phyloP scores from a whole-genome alignment of 306 rosid genomes.

The Prunus davidiana region DNA sequence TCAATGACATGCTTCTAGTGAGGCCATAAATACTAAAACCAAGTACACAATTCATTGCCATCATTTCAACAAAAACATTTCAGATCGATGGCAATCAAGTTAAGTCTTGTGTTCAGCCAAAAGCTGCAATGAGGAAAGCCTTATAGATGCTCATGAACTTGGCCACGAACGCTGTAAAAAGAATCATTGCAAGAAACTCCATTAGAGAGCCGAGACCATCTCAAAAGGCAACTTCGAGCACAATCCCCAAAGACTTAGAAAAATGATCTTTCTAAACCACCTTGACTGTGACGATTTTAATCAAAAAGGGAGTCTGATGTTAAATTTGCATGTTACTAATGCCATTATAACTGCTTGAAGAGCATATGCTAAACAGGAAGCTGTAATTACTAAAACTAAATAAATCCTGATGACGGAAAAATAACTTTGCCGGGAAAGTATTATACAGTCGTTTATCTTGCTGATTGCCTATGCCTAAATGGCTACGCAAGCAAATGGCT shows the following conservation, averaged over 20 bases:
- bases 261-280: background rate
- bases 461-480: background rate
- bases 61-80: background rate
- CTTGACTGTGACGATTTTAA: background rate
- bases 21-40: background rate
- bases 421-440: background rate
- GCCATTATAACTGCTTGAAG: background rate
- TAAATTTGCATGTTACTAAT: background rate
- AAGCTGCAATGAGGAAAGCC: slow-evolving; percentile 74
- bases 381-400: background rate
- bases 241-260: background rate
- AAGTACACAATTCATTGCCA: background rate
- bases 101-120: slow-evolving; percentile 45
- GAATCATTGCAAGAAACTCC: slow-evolving; percentile 3
- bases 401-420: background rate
- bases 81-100: background rate
- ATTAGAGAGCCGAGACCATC: background rate
- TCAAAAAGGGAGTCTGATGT: background rate
- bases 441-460: background rate
- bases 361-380: background rate
- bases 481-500: background rate
- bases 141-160: slow-evolving; percentile 93
- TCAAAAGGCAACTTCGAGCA: background rate
- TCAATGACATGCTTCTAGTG: background rate
- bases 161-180: slow-evolving; percentile 79